phyloP scores from a whole-genome alignment of 83 land plant genomes.

The Isoetes engelmannii region DNA sequence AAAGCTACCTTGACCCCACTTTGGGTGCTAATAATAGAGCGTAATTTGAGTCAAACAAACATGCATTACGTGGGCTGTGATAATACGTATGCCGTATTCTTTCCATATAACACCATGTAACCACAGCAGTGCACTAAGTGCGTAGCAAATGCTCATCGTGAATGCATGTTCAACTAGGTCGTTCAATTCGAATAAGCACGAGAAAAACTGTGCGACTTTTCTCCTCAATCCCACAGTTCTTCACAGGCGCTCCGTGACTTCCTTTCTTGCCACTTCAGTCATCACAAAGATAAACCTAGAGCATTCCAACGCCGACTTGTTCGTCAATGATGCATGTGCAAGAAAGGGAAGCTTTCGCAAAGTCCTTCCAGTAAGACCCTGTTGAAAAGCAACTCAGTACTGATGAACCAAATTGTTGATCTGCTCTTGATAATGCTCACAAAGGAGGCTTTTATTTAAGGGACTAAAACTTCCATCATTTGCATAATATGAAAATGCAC shows the following conservation, averaged over 20 bases:
- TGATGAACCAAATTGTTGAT: background rate
- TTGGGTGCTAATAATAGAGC: no score
- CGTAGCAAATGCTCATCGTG: no score
- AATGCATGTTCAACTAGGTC: no score
- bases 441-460: background rate
- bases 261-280: conserved; percentile 51
- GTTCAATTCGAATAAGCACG: no score
- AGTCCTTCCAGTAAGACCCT: conserved; percentile 78
- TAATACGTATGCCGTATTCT: no score
- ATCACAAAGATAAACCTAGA: conserved; percentile 43
- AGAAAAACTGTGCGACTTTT: no score
- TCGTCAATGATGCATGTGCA: conserved; percentile 52
- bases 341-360: conserved; percentile 87
- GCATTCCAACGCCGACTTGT: conserved; percentile 27
- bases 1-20: no score
- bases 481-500: background rate
- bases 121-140: no score
- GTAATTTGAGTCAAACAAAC: no score
- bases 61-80: no score
- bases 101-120: no score
- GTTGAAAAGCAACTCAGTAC: conserved; percentile 2
- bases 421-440: background rate
- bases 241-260: conserved; percentile 36
- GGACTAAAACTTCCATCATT: background rate
- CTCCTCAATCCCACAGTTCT: no score